These are phyloP conservation scores for Starmera quercuum DNA, from an alignment of 805 yeast genomes.

Conservation along the genomic window DNA sequence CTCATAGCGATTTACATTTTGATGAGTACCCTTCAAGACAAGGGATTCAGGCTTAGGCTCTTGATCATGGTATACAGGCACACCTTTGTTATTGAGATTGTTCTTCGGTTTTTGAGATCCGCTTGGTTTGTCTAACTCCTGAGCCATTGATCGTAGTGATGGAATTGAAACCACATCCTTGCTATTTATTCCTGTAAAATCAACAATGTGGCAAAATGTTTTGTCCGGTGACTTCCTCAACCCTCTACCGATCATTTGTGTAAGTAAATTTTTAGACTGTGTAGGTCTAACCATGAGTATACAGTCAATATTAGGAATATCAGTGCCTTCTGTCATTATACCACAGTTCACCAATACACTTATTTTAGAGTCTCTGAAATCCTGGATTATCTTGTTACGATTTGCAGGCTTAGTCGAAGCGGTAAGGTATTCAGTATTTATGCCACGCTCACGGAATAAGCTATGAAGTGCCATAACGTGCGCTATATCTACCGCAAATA, in stretches of 20 bases:
- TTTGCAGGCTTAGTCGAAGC: slow-evolving; percentile 50
- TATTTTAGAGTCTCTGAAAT: slow-evolving; percentile 54
- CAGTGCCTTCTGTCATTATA: slow-evolving; percentile 92
- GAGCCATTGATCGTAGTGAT: slow-evolving; percentile 35
- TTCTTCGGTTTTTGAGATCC: no score
- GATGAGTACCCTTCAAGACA: no score
- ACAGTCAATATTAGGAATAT: slow-evolving; percentile 83
- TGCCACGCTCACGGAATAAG: slow-evolving; percentile 47
- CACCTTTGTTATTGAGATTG: no score
- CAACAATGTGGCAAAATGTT: slow-evolving; percentile 63
- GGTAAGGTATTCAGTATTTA: slow-evolving; percentile 65
- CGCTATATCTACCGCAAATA: slow-evolving; percentile 69
- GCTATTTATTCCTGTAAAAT: slow-evolving; percentile 60
- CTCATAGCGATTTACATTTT: no score
- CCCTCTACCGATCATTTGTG: slow-evolving; percentile 93
- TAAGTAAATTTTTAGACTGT: slow-evolving; percentile 56
- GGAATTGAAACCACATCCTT: slow-evolving; percentile 51
- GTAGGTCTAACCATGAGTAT: slow-evolving; percentile 78
- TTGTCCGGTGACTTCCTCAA: slow-evolving; percentile 58
- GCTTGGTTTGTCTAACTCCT: no score
- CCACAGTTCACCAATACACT: slow-evolving; percentile 82
- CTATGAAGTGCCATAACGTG: slow-evolving; percentile 54
- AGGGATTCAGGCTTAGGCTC: no score
- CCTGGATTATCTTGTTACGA: slow-evolving; percentile 44
- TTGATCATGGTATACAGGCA: no score